phyloP scores from a whole-genome alignment of 1,139 yeast species.

The Kurtzmaniella quercitrusa region DNA sequence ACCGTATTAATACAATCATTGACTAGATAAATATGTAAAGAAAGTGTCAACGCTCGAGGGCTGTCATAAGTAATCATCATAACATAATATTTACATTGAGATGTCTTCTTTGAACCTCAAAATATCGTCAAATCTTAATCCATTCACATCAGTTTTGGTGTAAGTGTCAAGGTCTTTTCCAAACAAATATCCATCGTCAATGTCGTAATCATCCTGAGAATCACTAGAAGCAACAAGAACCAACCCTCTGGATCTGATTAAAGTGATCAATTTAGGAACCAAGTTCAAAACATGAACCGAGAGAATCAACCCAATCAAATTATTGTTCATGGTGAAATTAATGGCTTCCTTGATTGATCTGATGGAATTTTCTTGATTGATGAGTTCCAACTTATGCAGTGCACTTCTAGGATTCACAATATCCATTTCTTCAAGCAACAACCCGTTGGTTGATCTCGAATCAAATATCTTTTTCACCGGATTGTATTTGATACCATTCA shows the following conservation, averaged over 20 bases:
- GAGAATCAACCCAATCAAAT: slow-evolving; percentile 77
- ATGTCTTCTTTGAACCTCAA: slow-evolving; percentile 69
- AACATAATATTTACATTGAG: slow-evolving; percentile 41
- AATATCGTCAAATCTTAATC: slow-evolving; percentile 61
- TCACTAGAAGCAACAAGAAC: slow-evolving; percentile 69
- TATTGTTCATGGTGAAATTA: slow-evolving; percentile 74
- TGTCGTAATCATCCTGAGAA: slow-evolving; percentile 21
- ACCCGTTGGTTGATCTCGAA: slow-evolving; percentile 40
- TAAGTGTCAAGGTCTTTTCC: slow-evolving; percentile 40
- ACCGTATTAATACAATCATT: too few relatives aligned
- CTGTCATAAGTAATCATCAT: too few relatives aligned
- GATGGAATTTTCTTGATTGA: slow-evolving; percentile 38
- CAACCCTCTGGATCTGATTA: slow-evolving; percentile 76
- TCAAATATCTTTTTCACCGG: slow-evolving; percentile 25
- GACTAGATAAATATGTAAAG: too few relatives aligned
- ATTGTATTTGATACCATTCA: slow-evolving; percentile 59
- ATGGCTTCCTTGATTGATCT: slow-evolving; percentile 46
- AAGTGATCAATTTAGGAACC: slow-evolving; percentile 72
- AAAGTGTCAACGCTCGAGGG: too few relatives aligned
- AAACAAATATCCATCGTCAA: slow-evolving; percentile 20
- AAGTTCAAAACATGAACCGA: slow-evolving; percentile 66
- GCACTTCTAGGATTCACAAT: slow-evolving; percentile 24
- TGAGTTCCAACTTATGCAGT: slow-evolving; percentile 14
- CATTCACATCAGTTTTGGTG: slow-evolving; percentile 62
- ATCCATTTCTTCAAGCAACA: slow-evolving; percentile 23